phyloP scores from a whole-genome alignment of 2,329 filamentous ascomycete species.

The Dendryphion nanum region DNA sequence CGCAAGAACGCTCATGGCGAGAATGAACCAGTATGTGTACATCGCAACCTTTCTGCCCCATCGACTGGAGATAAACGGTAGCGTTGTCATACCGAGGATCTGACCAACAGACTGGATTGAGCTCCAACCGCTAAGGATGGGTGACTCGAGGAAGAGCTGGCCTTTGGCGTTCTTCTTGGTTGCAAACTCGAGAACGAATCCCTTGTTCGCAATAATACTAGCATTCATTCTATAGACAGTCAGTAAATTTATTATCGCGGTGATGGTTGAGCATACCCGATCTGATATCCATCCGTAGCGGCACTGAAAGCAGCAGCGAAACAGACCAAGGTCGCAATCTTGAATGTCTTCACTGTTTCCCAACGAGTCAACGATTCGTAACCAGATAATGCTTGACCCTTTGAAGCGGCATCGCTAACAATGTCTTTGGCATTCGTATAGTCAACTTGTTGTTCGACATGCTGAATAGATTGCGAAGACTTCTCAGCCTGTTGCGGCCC shows the following conservation, averaged over 20 bases:
- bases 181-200: slow-evolving; percentile 42
- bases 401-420: slow-evolving; percentile 1
- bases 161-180: slow-evolving; percentile 32
- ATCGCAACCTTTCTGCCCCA: slow-evolving; percentile 40
- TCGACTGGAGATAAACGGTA: slow-evolving; percentile 37
- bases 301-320: slow-evolving; percentile 4
- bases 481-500: neutral
- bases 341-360: slow-evolving; percentile 4
- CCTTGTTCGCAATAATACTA: slow-evolving; percentile 41
- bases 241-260: neutral
- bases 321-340: neutral
- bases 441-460: neutral
- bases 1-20: slow-evolving; percentile 8
- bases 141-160: slow-evolving; percentile 37
- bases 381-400: slow-evolving; percentile 2
- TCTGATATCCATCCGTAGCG: slow-evolving; percentile 6
- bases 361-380: slow-evolving; percentile 3
- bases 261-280: slow-evolving; percentile 3
- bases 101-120: slow-evolving; percentile 42
- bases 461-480: neutral
- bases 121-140: slow-evolving; percentile 43
- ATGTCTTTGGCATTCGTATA: slow-evolving; percentile 1
- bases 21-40: slow-evolving; percentile 6
- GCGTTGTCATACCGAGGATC: slow-evolving; percentile 15
- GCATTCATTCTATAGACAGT: neutral